A percentile compares a stretch with the other conserved stretches of the same genome.
phyloP scores from a whole-genome alignment of 306 rosid genomes.

The barrel medic (Medicago truncatula) region DNA sequence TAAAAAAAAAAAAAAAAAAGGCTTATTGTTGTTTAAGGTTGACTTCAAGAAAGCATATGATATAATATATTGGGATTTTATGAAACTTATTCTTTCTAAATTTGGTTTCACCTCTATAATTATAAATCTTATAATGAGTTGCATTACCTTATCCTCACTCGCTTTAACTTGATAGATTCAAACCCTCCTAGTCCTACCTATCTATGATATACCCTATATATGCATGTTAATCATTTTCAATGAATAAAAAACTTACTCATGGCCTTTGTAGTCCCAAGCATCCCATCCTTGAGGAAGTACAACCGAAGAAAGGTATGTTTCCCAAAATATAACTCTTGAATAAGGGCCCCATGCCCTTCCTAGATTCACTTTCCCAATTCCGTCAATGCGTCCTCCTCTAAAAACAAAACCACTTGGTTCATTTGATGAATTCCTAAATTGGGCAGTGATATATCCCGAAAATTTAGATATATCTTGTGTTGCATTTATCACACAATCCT shows the following conservation, averaged over 20 bases:
- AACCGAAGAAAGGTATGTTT: background rate
- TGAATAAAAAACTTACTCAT: background rate
- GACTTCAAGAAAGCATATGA: no score
- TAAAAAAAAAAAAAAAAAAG: no score
- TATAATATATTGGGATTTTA: no score
- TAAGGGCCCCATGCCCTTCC: background rate
- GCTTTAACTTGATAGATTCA: no score
- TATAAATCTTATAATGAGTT: no score
- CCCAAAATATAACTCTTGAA: slow-evolving; percentile 4
- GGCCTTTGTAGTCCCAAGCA: background rate
- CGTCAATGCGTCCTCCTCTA: background rate
- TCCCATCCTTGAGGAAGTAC: background rate
- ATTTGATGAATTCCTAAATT: background rate
- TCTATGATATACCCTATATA: no score
- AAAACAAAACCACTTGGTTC: slow-evolving; percentile 4
- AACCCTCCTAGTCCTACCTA: no score
- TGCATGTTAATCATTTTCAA: no score
- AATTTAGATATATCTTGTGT: background rate
- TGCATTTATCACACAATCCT: background rate
- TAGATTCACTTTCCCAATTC: background rate
- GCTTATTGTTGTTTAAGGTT: no score
- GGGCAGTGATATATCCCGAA: background rate
- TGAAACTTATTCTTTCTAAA: no score
- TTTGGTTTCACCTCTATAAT: no score
- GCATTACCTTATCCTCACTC: no score